Base-by-base conservation (phyloP, 2,329 filamentous ascomycete genomes). In the Esteya vermicola region DNA sequence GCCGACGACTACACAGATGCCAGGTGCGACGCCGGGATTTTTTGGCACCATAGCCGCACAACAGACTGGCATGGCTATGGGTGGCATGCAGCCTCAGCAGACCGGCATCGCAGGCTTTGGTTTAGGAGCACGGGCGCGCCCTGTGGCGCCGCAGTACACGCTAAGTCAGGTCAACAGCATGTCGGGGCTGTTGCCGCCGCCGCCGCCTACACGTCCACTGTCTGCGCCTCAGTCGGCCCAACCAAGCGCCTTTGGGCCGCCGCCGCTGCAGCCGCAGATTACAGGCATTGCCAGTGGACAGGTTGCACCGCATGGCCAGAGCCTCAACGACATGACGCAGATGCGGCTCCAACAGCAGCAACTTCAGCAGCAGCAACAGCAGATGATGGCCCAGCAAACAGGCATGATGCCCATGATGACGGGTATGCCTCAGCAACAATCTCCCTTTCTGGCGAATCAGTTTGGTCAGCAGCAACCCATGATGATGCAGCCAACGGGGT, bases 201-300 rank as follows among this genome's bases (percentile, higher is more conserved):
- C 44, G 21, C 66, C 83, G 16, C 85, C 86, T 10, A 73, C 78
- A 39, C 73, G 91, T 45, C 81, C 91, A 8, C 69, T 91, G 12
- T 95, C 89, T 31, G 89, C 91, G 30, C 89, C 91, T 21, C 82
- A 85, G 55, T 82, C 85, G 40, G 80, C 75, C 37, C 81, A 81
- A 53, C 76, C 77, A 34, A 86, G 71, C 57, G 70, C 68, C 5
- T 91, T 93, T 56, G 72, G 72, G 8, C 73, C 81, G 16, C 76
- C 84, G 37, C 78, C 84, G 14, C 61, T 95, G 49, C 80, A 88
- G 55, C 78, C 85, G 39, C 89, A 95, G 55, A 73, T 88, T 58
- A 95, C 91, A 6, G 86, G 89, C 9, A 67, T 72, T 40, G 39
- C 39, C 45, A 59, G 48, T 43, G 52, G 63, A 63, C 76, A 76